Base-by-base conservation (phyloP, 805 yeast species). In the Candida chauliodis region DNA sequence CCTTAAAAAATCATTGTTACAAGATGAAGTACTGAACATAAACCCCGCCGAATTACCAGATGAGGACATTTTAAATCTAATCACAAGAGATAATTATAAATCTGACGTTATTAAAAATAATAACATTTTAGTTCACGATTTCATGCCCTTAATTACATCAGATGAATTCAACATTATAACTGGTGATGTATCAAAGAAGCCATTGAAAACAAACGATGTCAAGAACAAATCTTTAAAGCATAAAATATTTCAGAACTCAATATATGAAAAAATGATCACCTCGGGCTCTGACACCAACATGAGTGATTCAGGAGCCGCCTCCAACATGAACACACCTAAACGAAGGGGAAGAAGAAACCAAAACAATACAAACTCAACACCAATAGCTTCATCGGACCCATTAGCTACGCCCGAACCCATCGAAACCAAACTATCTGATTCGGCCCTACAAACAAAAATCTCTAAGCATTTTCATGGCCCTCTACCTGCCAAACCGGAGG, bases 401-500 rank as follows among this genome's bases (percentile, higher is more conserved):
- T 16, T 18, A 2, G 15, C 5, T 15, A 18, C 18, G 15, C 28
- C 28, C 16, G 42, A 27, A 11, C 42, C 37, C 8, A 52, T 49
- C 11, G 50, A 42, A n/a, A 42, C 40, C 17, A 43, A 54, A 42
- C 52, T 52, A 43, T 53, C 66, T 2, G 74, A 68, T 41, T 56
- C 70, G 0, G 56, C 55, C 11, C 49, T 68, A 21, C 52, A 67
- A 35, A 70, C 72, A 5, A 64, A 62, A 47, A 67, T 68, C 37
- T 60, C 62, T 66, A 68, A 68, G 46, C 69, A 65, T 37, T 69
- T 64, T 37, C 48, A 45, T 11, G 72, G 72, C 2, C 73, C 73
- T 4, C 62, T 58, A 20, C 47, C 61, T 6, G 66, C 59, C 3
- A 57, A 43, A 22, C 44, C 47, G 3, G 66, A 65, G 11, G 70